Base-by-base conservation (phyloP, 106 monocot species). In the Allium fistulosum region DNA sequence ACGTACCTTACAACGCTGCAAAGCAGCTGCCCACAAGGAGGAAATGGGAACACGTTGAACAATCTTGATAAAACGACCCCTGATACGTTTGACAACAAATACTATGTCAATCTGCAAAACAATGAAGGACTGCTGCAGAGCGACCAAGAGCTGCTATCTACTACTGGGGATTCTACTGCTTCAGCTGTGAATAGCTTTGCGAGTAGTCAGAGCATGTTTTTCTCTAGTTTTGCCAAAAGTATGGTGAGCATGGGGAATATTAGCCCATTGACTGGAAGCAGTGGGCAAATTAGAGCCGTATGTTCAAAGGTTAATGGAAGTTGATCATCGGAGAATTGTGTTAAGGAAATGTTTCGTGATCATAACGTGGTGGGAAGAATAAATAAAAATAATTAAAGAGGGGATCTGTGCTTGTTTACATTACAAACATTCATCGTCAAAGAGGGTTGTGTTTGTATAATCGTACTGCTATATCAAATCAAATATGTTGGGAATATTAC, bases 81-180 rank as follows among this genome's bases (percentile, higher is more conserved):
- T 0, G 13, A 80, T 72, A 52, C 69, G 47, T 87, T 87, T 63
- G 87, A 87, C 68, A 83, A 78, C 67, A 77, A 72, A 26, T 87
- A 87, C 77, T 87, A 65, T 74, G 11, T 56, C 52, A 83, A 83
- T 66, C 71, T 87, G 4, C 70, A 72, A 69, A 72, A 7, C 71
- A 71, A 53, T 18, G 14, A 55, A 2, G 87, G 83, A 4, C 58
- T 83, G 4, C 77, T 87, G 16, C 65, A 69, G 17, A 83, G 83
- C 10, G 87, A 87, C 61, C 87, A 87, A 61, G 83, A 83, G 77
- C 80, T 87, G 18, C 53, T 74, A 57, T 74, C 85, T 11, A 72
- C 78, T 10, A 17, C 37, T 4, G 77, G 68, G 7, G 77, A 70
- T 14, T 50, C 77, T 8, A 77, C 77, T 14, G 80, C 74, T 8